phyloP scores from a whole-genome alignment of 2,329 filamentous ascomycete genomes.

The Diaporthe ilicicola region DNA sequence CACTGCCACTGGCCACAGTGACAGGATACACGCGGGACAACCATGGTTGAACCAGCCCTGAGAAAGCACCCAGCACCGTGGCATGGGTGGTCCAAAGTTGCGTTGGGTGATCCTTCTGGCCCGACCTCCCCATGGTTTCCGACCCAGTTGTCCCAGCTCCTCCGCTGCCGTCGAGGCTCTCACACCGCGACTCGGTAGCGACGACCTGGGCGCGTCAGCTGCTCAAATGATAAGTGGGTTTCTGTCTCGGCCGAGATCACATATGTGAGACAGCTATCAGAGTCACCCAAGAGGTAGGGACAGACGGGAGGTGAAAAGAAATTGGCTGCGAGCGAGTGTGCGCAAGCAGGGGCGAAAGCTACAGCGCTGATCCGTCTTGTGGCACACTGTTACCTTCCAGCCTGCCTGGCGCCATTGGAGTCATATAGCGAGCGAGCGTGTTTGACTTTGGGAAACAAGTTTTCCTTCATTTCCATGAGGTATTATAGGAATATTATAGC shows the following conservation, averaged over 20 bases:
- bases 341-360: not conserved
- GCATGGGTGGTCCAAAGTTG: slow-evolving; percentile 2
- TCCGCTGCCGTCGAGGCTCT: not conserved
- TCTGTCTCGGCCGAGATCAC: too few relatives aligned
- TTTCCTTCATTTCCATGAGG: not conserved
- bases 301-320: not conserved
- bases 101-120: not conserved
- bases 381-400: not conserved
- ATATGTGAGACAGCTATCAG: not conserved
- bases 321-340: not conserved
- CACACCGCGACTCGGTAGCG: too few relatives aligned
- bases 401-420: not conserved
- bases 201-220: not conserved
- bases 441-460: not conserved
- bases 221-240: not conserved
- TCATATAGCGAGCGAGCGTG: not conserved
- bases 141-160: not conserved
- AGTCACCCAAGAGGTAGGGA: not conserved
- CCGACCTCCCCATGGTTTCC: not conserved
- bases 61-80: not conserved
- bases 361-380: not conserved
- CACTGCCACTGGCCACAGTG: not conserved
- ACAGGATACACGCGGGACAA: not conserved
- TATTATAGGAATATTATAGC: not conserved
- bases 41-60: not conserved